Conservation (phyloP, 257 asterid species). For the Anisodus acutangulus region DNA sequence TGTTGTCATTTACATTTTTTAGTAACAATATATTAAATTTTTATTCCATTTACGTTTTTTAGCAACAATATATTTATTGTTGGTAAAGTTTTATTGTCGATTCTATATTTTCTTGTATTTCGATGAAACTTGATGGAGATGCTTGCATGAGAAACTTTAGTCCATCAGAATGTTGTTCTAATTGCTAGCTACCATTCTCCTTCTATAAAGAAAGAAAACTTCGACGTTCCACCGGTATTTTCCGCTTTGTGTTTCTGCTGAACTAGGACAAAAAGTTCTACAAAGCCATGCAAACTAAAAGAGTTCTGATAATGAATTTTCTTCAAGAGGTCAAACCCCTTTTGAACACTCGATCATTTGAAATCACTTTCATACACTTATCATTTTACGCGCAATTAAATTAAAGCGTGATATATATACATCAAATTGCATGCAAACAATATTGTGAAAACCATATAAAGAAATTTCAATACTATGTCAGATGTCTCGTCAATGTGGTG, state of each 20-base stretch:
- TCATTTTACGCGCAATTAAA: neutral
- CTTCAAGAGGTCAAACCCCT: neutral
- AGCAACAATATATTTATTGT: too few relatives aligned
- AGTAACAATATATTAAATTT: too few relatives aligned
- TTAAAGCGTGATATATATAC: neutral
- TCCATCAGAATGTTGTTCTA: too few relatives aligned
- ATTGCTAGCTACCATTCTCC: too few relatives aligned
- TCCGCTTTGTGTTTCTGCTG: neutral
- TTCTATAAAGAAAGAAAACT: neutral
- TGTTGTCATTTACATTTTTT: too few relatives aligned
- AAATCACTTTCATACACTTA: neutral
- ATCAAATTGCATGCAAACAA: neutral
- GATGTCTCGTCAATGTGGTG: neutral
- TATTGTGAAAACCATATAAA: neutral
- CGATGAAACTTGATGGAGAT: too few relatives aligned
- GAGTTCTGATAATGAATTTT: neutral
- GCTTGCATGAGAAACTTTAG: too few relatives aligned
- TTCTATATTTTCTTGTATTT: too few relatives aligned
- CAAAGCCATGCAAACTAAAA: neutral
- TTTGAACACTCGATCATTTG: neutral
- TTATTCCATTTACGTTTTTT: too few relatives aligned
- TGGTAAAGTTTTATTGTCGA: too few relatives aligned
- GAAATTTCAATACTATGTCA: neutral
- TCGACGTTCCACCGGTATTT: neutral
- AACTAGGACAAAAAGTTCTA: neutral